Evolutionary conservation across 2,329 filamentous ascomycete species (phyloP), one percentile per base, ranked within the genome.

Genomic region (Myriosclerotinia curreyana): DNA sequence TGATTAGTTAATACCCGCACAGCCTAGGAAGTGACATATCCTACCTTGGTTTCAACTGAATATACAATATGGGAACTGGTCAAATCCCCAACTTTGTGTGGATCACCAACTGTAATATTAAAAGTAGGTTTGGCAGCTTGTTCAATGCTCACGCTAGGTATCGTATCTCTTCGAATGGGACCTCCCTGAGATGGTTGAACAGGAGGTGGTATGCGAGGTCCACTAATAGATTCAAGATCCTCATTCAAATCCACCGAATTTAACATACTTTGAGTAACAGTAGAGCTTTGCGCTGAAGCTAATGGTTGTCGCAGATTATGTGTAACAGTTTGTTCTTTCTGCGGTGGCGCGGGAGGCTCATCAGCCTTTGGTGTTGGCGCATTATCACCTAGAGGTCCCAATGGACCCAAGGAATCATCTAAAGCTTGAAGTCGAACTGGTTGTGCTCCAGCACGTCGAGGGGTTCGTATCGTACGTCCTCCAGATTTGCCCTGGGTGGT

Each of bases 31-130:
- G 12, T 34, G 20, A 48, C 2, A 36, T 60, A 70, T 65, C 76
- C 66, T 82, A 95, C 91, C 86, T 90, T 95, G 65, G 95, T 99
- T 73, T 90, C 85, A 69, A 99, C 95, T 72, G 92, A 92, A 78
- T 99, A 99, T 55, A 98, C 95, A 69, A 96, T 99, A 77, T 99
- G 95, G 68, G 93, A 96, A 76, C 91, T 96, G 11, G 95, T 97
- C 75, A 98, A 78, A 77, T 98, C 95, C 66, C 95, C 95, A 70
- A 99, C 94, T 80, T 98, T 99, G 78, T 97, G 93, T 63, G 95
- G 95, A 78, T 99, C 95, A 65, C 95, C 95, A 28, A 99, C 95
- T 3, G 84, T 87, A 72, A 99, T 98, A 58, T 91, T 81, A 77
- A 98, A 99, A 50, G 81, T 89, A 6, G 95, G 95, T 77, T 96